A percentile compares a stretch with the other conserved stretches of the same genome.
phyloP scores from a whole-genome alignment of 169 alveolate genomes.

The Plasmodium vivax region DNA sequence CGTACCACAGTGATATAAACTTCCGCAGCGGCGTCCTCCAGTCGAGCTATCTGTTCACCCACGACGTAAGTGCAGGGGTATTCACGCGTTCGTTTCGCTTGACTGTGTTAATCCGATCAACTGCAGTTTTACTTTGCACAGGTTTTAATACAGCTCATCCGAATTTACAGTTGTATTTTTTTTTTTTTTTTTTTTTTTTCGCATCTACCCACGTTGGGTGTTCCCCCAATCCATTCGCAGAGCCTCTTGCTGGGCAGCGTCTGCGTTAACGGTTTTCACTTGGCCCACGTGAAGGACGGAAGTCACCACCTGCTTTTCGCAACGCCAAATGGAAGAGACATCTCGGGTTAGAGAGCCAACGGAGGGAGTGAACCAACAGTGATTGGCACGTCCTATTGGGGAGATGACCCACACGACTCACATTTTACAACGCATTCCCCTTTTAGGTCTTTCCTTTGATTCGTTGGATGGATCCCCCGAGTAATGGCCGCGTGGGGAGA shows the following conservation, averaged over 20 bases:
- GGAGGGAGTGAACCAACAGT: neutral
- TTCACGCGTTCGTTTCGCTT: neutral
- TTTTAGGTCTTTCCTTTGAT: slow-evolving; percentile 65
- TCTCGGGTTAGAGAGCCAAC: slow-evolving; percentile 28
- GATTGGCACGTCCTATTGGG: neutral
- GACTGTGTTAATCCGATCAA: neutral
- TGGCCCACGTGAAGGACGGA: slow-evolving; percentile 21
- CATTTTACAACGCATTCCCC: neutral
- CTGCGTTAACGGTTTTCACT: slow-evolving; percentile 51
- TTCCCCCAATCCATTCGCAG: neutral
- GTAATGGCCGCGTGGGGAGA: slow-evolving; percentile 7
- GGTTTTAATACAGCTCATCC: neutral
- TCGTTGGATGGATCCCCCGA: slow-evolving; percentile 39
- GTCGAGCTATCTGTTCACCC: slow-evolving; percentile 44
- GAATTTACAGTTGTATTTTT: neutral
- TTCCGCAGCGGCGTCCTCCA: slow-evolving; percentile 57
- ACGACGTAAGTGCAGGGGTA: neutral
- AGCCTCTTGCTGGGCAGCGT: slow-evolving; percentile 26
- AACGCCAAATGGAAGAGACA: slow-evolving; percentile 38
- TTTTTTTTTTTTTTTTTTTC: neutral
- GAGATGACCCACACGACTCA: neutral
- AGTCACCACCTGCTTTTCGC: slow-evolving; percentile 8
- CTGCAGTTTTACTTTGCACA: neutral
- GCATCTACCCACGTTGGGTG: neutral
- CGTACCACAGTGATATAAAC: slow-evolving; percentile 42